Conservation (phyloP, 495 filamentous ascomycete species). For the Clavariopsis aquatica region DNA sequence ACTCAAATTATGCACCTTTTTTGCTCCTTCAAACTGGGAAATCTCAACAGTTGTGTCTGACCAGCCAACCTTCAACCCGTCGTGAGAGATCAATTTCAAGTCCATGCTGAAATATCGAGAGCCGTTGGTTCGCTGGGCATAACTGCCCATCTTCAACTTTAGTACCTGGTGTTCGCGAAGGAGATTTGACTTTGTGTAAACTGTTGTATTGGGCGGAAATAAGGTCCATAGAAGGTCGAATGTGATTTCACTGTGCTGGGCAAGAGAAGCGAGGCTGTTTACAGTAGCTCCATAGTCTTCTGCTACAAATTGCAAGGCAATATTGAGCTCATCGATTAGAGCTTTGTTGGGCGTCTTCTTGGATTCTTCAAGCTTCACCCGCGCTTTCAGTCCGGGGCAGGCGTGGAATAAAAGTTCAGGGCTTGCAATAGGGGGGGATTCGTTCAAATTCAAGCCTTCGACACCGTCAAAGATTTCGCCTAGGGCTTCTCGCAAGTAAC, state of each 20-base stretch:
- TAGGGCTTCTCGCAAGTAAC: constrained; percentile 17
- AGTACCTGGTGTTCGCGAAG: constrained; percentile 11
- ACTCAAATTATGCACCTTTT: constrained; percentile 5
- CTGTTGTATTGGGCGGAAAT: constrained; percentile 28
- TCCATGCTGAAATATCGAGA: neutral
- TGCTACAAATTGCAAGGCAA: constrained; percentile 26
- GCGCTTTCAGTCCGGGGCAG: constrained; percentile 16
- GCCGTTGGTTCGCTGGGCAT: neutral
- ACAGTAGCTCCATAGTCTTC: constrained; percentile 34
- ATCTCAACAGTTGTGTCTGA: constrained; percentile 1
- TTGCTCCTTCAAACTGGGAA: constrained; percentile 13
- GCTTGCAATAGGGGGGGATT: constrained; percentile 36
- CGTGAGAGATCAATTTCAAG: constrained; percentile 13
- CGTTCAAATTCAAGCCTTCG: constrained; percentile 35
- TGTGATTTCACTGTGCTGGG: constrained; percentile 28
- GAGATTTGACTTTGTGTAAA: constrained; percentile 12
- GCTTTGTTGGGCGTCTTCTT: constrained; percentile 12
- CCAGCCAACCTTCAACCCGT: constrained; percentile 15
- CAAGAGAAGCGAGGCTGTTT: constrained; percentile 27
- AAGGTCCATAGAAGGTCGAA: constrained; percentile 35
- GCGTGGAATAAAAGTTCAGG: constrained; percentile 36
- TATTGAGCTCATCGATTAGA: constrained; percentile 24
- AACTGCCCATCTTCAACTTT: neutral
- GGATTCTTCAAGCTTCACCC: constrained; percentile 23
- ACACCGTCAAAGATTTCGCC: constrained; percentile 28